A percentile compares a stretch with the other conserved stretches of the same genome.
phyloP scores from a whole-genome alignment of 352 stramenopile genomes.

The Phytopythium cucurbitacearum region DNA sequence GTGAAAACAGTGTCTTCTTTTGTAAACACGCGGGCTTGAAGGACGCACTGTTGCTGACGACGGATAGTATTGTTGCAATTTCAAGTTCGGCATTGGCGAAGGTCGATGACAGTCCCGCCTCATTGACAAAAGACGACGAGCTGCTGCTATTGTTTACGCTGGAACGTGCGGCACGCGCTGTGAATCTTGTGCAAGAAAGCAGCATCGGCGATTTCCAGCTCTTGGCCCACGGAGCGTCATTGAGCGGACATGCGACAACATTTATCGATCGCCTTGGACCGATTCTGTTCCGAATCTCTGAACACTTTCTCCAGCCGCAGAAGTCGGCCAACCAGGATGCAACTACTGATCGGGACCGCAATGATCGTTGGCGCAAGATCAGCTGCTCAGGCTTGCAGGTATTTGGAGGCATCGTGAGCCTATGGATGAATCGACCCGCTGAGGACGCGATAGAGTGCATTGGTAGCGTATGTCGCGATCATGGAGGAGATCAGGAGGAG shows the following conservation, averaged over 20 bases:
- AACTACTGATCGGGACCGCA: neutral
- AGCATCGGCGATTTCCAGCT: conserved; percentile 5
- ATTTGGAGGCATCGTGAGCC: conserved; percentile 9
- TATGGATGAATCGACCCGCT: conserved; percentile 17
- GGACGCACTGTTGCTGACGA: conserved; percentile 12
- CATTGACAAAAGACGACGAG: conserved; percentile 14
- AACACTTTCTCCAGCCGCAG: neutral
- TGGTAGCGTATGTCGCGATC: conserved; percentile 7
- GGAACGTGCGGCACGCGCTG: conserved; percentile 6
- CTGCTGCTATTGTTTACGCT: conserved; percentile 16
- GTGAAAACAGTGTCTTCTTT: conserved; percentile 11
- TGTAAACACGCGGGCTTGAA: conserved; percentile 12
- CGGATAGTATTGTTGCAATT: conserved; percentile 10
- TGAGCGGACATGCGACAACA: conserved; percentile 9
- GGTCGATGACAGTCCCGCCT: neutral
- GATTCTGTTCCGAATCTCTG: conserved; percentile 15
- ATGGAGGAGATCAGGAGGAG: conserved; percentile 9
- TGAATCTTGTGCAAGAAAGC: conserved; percentile 11
- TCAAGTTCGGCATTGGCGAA: conserved; percentile 9
- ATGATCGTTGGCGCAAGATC: conserved; percentile 5
- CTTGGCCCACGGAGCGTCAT: conserved; percentile 10
- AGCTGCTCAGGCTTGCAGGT: conserved; percentile 10
- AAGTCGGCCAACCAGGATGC: neutral
- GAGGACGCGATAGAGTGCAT: conserved; percentile 18
- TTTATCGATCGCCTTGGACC: conserved; percentile 17